Evolutionary conservation across 495 filamentous ascomycete species (phyloP), one percentile per base, ranked within the genome.

Genomic region (Bacidia rubella): DNA sequence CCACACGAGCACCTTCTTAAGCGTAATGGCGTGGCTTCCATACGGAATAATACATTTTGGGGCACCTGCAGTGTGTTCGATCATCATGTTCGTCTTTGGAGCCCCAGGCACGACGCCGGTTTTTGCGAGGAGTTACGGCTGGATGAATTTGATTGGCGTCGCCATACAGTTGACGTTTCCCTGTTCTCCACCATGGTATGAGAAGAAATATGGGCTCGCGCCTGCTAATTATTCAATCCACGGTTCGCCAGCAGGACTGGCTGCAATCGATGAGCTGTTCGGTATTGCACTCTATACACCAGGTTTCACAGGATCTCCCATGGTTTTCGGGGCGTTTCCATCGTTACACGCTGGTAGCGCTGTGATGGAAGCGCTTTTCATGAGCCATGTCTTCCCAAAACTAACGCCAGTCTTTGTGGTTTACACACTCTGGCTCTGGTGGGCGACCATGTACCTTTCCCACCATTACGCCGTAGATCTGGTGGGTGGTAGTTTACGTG

Each of bases 401-500:
- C 69, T 90, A 51, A 78, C 80, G 57, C 79, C 80, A 32, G 62
- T 90, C 23, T 92, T 90, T 68, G 74, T 88, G 44, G 74, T 73
- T 46, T 95, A 96, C 66, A 82, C 81, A 10, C 72, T 82, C 50
- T 96, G 90, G 90, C 81, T 96, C 62, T 94, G 86, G 84, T 96
- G 90, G 90, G 83, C 90, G n/a, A 96, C 90, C 47, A 92, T 96
- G 85, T 95, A 96, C 61, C 78, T 96, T 49, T 90, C 86, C 41
- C 90, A 96, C 66, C 90, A 96, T 67, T 96, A 96, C 62, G 90
- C 90, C 44, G 85, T 96, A 43, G 90, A 96, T 67, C 71, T 96
- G 43, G 83, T 95, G 46, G 86, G 81, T 51, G 90, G 90, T 56
- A 85, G 82, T 66, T 67, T 93, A 45, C 67, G 72, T 75, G 67